Base-by-base conservation (phyloP, 768 basidiomycete genomes). In the Lyophyllum shimeji region DNA sequence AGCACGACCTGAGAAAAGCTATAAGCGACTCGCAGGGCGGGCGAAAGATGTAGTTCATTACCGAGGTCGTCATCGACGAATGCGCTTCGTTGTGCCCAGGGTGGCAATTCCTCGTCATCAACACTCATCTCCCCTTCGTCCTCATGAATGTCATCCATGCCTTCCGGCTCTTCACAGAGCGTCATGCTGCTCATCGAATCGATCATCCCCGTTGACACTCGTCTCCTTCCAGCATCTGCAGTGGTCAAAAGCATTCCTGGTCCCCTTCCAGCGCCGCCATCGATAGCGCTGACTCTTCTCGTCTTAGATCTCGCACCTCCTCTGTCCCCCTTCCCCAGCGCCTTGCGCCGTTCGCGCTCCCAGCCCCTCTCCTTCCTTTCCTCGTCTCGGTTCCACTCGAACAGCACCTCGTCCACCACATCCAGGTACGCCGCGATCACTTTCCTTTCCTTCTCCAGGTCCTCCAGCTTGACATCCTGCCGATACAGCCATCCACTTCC, bases 401-500 rank as follows among this genome's bases (percentile, higher is more conserved):
- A 94, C 13, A 95, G 66, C 2, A 88, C 86, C 55, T 86, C 83
- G 62, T 93, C 92, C 2, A 93, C 91, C n/a, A 85, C 76, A 58
- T 90, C 83, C 56, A 93, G 65, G 67, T 93, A 95, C 46, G 72
- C 67, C 34, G 69, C 67, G 2, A 94, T 81, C 4, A 81, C 78
- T 1, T 68, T 69, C 60, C 81, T 73, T 67, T 93, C 90, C 66
- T 76, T 82, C 60, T 37, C 66, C 53, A 93, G 69, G 27, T 85
- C 77, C 18, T 67, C 70, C 29, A 87, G 69, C 15, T 63, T 69
- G 52, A 92, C 63, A 62, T 90, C 86, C 63, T 86, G 87, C 54
- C 72, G 78, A 66, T 94, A 94, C 52, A 93, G 65, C 90, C 91
- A 93, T 5, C 92, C 92, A 25, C 86, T 86, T 23, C 89, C 88